Base-by-base conservation (phyloP, 345 rosid genomes). In the Stellera chamaejasme region DNA sequence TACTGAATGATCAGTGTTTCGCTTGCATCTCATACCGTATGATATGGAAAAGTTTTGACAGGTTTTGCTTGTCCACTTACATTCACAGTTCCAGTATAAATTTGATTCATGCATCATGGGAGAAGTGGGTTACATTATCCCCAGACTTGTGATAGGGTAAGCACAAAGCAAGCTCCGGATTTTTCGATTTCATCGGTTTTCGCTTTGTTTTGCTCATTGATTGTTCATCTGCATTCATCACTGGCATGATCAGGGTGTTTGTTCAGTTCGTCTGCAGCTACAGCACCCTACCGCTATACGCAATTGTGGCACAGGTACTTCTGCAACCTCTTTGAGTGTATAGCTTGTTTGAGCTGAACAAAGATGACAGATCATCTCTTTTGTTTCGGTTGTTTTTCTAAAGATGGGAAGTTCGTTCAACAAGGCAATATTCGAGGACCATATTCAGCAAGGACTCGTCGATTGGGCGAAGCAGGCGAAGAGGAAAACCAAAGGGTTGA, bases 391-490 rank as follows among this genome's bases (percentile, higher is more conserved):
- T 26, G 0, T 12, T 5, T 3, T n/a, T 10, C 6, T 14, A 64
- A 66, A 91, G 96, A 92, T 92, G 98, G 97, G 97, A 60, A 86
- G 78, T 73, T 81, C 85, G 28, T 88, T 63, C 66, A 84, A 82
- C 66, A 80, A 75, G 56, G 83, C 75, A 19, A 81, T 92, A 66
- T 88, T 92, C 58, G 87, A 84, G 25, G 97, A 92, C 4, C 75
- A 88, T 51, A 53, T 77, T 23, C 90, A 74, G 27, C 69, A 67
- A 27, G 88, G 90, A 10, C 67, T 92, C 1, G 79, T 69, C 8
- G 95, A 76, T 7, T 88, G 96, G 98, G 96, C 89, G 10, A 71
- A 46, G 75, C 56, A 64, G 23, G 96, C 93, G 5, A 88, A 69
- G 56, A 54, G 15, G 6, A 72, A 64, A 81, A 75, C 63, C 2